Conservation (phyloP, 768 basidiomycete species). For the Boletus tomentosulus region DNA sequence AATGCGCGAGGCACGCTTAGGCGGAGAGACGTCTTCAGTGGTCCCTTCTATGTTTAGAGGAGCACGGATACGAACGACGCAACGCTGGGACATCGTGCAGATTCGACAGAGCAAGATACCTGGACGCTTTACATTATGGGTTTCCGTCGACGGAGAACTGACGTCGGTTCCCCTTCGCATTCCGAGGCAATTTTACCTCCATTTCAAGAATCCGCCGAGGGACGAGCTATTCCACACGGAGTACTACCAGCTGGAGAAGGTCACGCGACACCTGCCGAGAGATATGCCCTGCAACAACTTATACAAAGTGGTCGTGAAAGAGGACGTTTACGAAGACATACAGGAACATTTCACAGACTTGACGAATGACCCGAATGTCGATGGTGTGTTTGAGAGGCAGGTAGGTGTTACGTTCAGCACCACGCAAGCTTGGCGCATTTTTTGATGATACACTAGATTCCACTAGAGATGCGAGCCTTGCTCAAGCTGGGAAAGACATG, state of each 20-base stretch:
- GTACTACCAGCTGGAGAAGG: slow-evolving; percentile 67
- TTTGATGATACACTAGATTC: slow-evolving; percentile 49
- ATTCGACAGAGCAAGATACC: slow-evolving; percentile 71
- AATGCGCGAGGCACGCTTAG: slow-evolving; percentile 45
- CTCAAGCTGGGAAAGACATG: slow-evolving; percentile 85
- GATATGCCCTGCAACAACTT: slow-evolving; percentile 73
- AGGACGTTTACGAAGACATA: slow-evolving; percentile 77
- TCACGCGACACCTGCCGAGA: slow-evolving; percentile 74
- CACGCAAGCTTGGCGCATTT: not conserved
- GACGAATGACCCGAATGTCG: slow-evolving; percentile 90
- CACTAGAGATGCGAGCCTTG: slow-evolving; percentile 76
- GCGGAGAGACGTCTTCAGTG: slow-evolving; percentile 36
- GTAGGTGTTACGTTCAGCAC: slow-evolving; percentile 36
- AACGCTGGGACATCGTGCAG: slow-evolving; percentile 91
- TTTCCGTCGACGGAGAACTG: slow-evolving; percentile 75
- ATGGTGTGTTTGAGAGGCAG: slow-evolving; percentile 93
- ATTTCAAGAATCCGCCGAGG: slow-evolving; percentile 69
- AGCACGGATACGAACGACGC: slow-evolving; percentile 51
- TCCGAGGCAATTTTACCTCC: slow-evolving; percentile 90
- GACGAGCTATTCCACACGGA: slow-evolving; percentile 64
- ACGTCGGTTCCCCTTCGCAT: slow-evolving; percentile 80
- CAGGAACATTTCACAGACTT: slow-evolving; percentile 91
- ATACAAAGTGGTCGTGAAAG: slow-evolving; percentile 78
- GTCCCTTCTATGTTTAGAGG: slow-evolving; percentile 75
- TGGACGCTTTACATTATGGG: slow-evolving; percentile 87